Evolutionary conservation across 805 yeast species (phyloP).

Genomic region (Saccharomycopsis oosterbeekiorum): DNA sequence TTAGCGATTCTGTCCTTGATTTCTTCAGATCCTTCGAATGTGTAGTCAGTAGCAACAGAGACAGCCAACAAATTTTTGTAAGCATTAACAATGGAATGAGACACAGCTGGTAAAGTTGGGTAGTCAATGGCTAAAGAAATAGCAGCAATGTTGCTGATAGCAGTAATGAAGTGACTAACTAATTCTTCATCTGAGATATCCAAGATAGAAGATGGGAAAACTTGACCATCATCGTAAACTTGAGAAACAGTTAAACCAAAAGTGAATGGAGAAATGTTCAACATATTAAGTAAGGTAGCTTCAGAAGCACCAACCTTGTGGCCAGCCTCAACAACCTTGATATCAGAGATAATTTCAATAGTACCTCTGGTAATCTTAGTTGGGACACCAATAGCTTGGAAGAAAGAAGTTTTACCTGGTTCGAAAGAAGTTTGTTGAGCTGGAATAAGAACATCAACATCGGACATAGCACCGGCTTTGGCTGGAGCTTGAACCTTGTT

Average conservation of each 20-base stretch:
- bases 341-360: slow-evolving; percentile 97
- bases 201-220: slow-evolving; percentile 92
- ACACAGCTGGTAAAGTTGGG: slow-evolving; percentile 99
- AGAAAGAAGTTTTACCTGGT: slow-evolving; percentile 99
- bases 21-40: slow-evolving; percentile 98
- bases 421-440: slow-evolving; percentile 99
- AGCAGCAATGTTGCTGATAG: slow-evolving; percentile 88
- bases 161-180: slow-evolving; percentile 82
- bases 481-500: slow-evolving; percentile 99
- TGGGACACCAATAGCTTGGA: slow-evolving; percentile 99
- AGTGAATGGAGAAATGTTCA: slow-evolving; percentile 99
- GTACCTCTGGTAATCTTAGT: slow-evolving; percentile 99
- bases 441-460: slow-evolving; percentile 93
- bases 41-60: slow-evolving; percentile 97
- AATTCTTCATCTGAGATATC: slow-evolving; percentile 98
- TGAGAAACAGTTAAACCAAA: slow-evolving; percentile 95
- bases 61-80: slow-evolving; percentile 98
- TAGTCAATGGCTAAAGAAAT: slow-evolving; percentile 95
- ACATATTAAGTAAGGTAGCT: slow-evolving; percentile 97
- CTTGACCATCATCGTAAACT: slow-evolving; percentile 98
- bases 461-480: slow-evolving; percentile 99
- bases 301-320: slow-evolving; percentile 97
- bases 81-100: slow-evolving; percentile 97
- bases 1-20: slow-evolving; percentile 99
- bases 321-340: slow-evolving; percentile 84